phyloP scores from a whole-genome alignment of 768 basidiomycete genomes.

The Hypholoma fasciculare region DNA sequence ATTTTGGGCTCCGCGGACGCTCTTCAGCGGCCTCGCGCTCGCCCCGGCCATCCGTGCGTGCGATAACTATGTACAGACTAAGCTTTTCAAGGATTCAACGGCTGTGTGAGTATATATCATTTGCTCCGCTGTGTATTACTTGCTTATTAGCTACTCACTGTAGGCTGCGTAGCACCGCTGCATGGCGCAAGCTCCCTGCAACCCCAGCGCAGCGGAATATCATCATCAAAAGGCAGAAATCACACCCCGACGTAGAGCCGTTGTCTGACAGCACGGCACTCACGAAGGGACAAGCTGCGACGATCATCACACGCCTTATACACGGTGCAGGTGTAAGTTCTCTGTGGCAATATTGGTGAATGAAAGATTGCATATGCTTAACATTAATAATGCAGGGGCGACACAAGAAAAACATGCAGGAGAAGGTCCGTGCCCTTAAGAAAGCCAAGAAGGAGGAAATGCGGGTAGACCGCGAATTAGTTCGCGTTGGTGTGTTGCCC shows the following conservation, averaged over 20 bases:
- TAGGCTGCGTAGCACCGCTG: neutral
- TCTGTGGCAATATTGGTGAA: neutral
- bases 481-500: constrained; percentile 59
- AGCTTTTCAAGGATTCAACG: neutral
- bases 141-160: neutral
- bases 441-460: constrained; percentile 45
- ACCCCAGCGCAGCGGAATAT: neutral
- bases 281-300: constrained; percentile 80
- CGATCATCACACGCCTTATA: constrained; percentile 74
- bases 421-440: constrained; percentile 28
- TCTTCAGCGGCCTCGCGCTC: neutral
- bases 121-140: neutral
- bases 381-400: constrained; percentile 40
- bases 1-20: neutral
- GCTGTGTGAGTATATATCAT: neutral
- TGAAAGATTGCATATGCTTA: neutral
- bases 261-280: constrained; percentile 35
- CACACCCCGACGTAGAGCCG: neutral
- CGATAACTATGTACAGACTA: neutral
- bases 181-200: neutral
- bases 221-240: neutral
- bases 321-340: constrained; percentile 68
- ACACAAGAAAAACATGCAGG: constrained; percentile 53
- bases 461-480: constrained; percentile 52
- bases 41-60: neutral